These are phyloP conservation scores for Chrysophaeum taylorii DNA, from an alignment of 352 stramenopile genomes.

Conservation along the genomic window DNA sequence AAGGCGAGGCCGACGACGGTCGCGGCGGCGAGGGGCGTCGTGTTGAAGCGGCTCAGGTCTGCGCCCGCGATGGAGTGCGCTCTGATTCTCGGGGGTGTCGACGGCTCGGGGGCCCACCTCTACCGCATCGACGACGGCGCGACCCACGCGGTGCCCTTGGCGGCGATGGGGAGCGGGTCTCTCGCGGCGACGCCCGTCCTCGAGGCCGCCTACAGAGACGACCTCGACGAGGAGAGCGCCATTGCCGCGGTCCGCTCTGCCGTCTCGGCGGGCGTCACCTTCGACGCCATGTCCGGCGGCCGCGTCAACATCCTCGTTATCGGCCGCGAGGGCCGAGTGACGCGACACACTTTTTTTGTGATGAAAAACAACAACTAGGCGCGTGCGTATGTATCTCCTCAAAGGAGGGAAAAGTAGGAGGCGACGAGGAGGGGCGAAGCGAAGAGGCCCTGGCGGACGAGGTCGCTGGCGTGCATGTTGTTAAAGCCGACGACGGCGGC, in stretches of 20 bases:
- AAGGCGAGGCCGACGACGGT: not conserved
- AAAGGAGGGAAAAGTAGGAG: not conserved
- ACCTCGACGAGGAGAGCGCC: too few species aligned
- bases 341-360: too few species aligned
- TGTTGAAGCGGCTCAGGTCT: not conserved
- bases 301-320: not conserved
- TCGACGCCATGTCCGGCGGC: not conserved
- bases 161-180: not conserved
- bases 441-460: not conserved
- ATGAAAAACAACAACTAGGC: too few species aligned
- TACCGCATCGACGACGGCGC: not conserved
- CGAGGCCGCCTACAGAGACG: not conserved
- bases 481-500: not conserved
- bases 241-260: not conserved
- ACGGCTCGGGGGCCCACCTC: not conserved
- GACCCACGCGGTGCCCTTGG: not conserved
- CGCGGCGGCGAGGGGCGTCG: not conserved
- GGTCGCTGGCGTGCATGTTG: not conserved
- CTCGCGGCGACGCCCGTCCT: not conserved
- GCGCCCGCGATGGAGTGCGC: too few species aligned
- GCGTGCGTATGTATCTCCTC: too few species aligned
- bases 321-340: too few species aligned
- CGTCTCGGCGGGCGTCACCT: not conserved
- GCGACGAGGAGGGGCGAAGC: not conserved
- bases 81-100: not conserved